Base-by-base conservation (phyloP, 2,329 filamentous ascomycete genomes). In the Talaromyces sp. region DNA sequence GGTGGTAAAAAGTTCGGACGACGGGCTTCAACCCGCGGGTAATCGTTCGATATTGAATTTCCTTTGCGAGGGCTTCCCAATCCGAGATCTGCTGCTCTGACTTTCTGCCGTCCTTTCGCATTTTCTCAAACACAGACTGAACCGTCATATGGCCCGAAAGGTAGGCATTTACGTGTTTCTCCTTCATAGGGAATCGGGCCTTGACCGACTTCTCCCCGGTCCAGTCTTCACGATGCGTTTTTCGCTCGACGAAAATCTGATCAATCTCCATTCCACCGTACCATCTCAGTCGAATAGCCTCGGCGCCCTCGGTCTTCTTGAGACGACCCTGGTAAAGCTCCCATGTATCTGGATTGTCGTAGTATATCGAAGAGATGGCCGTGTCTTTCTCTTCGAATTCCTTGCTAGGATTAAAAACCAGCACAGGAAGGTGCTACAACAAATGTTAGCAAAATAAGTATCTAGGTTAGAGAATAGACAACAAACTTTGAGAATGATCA, bases 121-220 rank as follows among this genome's bases (percentile, higher is more conserved):
- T 92, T 81, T 99, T 99, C 70, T 98, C 94, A 65, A 99, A 98
- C n/a, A 96, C 86, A 63, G 91, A 88, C 42, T 89, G 87, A 0
- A 95, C 93, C 1, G 92, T 91, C 72, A 96, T 83, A 69, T 92
- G 87, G 60, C 95, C 95, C 57, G 84, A 83, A 76, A 99, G 81
- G 74, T 93, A 99, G 14, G 91, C 85, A 72, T 98, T 98, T 72
- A 99, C 89, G 65, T 97, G 91, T 83, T 99, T 99, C 80, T 99
- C 95, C 81, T 99, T 98, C 66, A 95, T 83, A 8, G 90, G 85
- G 72, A 99, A 99, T 51, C 95, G 90, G 51, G 95, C 94, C 81
- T 99, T 99, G 78, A 99, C 95, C 1, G 94, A 98, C 79, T 98
- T 96, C 76, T 99, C 95, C 62, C 95, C 95, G 0, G 95, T 99